phyloP scores from a whole-genome alignment of 129 eudicot genomes.

The Pittosporum tobira region DNA sequence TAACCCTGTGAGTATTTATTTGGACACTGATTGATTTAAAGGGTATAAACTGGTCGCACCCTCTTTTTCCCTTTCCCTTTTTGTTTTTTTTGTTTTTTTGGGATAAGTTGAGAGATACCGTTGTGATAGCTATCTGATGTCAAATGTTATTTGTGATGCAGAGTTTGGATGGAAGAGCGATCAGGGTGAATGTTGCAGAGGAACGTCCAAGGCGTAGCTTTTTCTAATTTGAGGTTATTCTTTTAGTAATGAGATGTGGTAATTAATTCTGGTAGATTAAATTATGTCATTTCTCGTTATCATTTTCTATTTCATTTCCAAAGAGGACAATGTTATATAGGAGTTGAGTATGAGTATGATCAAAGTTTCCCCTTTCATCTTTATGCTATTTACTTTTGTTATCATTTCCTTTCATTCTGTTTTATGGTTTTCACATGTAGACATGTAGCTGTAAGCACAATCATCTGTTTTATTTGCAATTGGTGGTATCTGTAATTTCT shows the following conservation, averaged over 20 bases:
- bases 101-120: too few relatives aligned
- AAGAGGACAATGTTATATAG: too few relatives aligned
- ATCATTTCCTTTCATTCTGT: not conserved
- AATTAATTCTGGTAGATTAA: constrained; percentile 1
- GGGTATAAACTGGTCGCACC: too few relatives aligned
- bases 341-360: too few relatives aligned
- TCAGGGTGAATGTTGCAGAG: constrained; percentile 64
- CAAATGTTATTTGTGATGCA: constrained; percentile 26
- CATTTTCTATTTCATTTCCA: not conserved
- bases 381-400: too few relatives aligned
- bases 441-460: too few relatives aligned
- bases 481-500: too few relatives aligned
- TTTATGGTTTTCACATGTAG: too few relatives aligned
- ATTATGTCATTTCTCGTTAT: not conserved
- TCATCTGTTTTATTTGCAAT: too few relatives aligned
- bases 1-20: not conserved
- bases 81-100: too few relatives aligned
- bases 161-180: constrained; percentile 68
- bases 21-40: not conserved
- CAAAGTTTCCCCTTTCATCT: too few relatives aligned
- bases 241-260: not conserved
- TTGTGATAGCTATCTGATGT: not conserved
- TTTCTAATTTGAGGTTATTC: constrained; percentile 20
- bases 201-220: constrained; percentile 49
- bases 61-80: too few relatives aligned